Evolutionary conservation across 495 filamentous ascomycete species (phyloP).

Genomic region (Lasiosphaeria hispida): DNA sequence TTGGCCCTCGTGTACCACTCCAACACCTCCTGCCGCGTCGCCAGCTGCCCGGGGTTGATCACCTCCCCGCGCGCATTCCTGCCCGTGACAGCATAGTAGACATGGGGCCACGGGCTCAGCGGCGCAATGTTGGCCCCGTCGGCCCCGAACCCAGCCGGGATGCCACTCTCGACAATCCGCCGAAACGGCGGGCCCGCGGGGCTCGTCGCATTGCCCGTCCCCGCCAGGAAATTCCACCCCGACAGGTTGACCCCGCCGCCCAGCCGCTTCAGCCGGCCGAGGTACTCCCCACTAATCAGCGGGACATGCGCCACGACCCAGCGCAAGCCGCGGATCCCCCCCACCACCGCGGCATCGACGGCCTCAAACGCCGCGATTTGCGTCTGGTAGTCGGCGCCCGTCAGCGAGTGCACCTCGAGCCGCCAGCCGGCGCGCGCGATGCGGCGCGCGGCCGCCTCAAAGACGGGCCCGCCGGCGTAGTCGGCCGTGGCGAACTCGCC

Average conservation of each 20-base stretch:
- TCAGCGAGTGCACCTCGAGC: slow-evolving; percentile 29
- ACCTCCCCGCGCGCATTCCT: slow-evolving; percentile 25
- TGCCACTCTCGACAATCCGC: slow-evolving; percentile 24
- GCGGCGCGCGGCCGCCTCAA: slow-evolving; percentile 15
- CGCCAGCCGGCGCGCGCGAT: slow-evolving; percentile 30
- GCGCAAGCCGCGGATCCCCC: slow-evolving; percentile 15
- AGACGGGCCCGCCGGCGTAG: slow-evolving; percentile 25
- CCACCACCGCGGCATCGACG: slow-evolving; percentile 9
- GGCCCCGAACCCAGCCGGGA: slow-evolving; percentile 24
- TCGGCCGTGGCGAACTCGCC: slow-evolving; percentile 25
- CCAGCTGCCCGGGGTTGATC: slow-evolving; percentile 25
- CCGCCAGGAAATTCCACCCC: slow-evolving; percentile 26
- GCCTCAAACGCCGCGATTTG: slow-evolving; percentile 25
- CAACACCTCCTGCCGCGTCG: slow-evolving; percentile 23
- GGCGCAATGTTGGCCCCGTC: slow-evolving; percentile 32
- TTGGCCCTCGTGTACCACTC: slow-evolving; percentile 28
- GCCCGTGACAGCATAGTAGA: slow-evolving; percentile 30
- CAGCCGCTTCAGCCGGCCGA: slow-evolving; percentile 21
- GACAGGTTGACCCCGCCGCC: slow-evolving; percentile 31
- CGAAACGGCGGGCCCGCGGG: slow-evolving; percentile 27
- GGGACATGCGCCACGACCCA: slow-evolving; percentile 33
- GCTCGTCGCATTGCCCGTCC: slow-evolving; percentile 13
- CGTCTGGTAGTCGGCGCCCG: slow-evolving; percentile 13
- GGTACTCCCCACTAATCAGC: slow-evolving; percentile 22
- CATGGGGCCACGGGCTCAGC: slow-evolving; percentile 28